A percentile compares a stretch with the other conserved stretches of the same genome.
Evolutionary conservation across 2,329 filamentous ascomycete genomes (phyloP).

Genomic region (Penicillium sp.): DNA sequence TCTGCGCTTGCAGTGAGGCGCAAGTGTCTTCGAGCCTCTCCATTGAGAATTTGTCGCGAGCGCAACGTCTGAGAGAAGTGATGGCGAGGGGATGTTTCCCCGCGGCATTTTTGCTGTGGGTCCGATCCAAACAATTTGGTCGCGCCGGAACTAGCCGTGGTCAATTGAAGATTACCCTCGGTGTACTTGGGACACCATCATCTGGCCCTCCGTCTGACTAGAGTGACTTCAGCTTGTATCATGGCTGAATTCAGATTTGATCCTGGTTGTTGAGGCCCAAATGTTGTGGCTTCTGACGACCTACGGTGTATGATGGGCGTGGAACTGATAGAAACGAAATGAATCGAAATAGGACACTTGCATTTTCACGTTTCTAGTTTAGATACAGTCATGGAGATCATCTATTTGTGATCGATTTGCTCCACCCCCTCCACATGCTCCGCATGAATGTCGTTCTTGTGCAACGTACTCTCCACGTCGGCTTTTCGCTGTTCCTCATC

Average conservation of each 20-base stretch:
- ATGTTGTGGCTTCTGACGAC: background rate
- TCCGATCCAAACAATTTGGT: background rate
- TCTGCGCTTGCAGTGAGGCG: constrained; percentile 36
- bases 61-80: background rate
- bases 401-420: constrained; percentile 1
- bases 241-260: background rate
- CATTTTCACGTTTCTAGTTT: background rate
- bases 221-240: too few species aligned
- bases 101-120: constrained; percentile 11
- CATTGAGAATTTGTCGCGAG: constrained; percentile 6
- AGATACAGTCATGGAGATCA: background rate
- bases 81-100: constrained; percentile 7
- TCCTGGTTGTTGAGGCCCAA: background rate
- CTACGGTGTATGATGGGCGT: too few species aligned
- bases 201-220: too few species aligned
- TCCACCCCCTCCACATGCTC: constrained; percentile 20
- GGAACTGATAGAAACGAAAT: background rate
- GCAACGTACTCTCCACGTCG: constrained; percentile 26
- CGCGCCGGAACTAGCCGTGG: background rate
- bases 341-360: background rate
- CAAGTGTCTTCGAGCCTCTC: constrained; percentile 25
- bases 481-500: constrained; percentile 23
- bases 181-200: too few species aligned
- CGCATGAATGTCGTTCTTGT: constrained; percentile 25
- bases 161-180: background rate